phyloP scores from a whole-genome alignment of 208 protist genomes.

The Novymonas esmeraldas region DNA sequence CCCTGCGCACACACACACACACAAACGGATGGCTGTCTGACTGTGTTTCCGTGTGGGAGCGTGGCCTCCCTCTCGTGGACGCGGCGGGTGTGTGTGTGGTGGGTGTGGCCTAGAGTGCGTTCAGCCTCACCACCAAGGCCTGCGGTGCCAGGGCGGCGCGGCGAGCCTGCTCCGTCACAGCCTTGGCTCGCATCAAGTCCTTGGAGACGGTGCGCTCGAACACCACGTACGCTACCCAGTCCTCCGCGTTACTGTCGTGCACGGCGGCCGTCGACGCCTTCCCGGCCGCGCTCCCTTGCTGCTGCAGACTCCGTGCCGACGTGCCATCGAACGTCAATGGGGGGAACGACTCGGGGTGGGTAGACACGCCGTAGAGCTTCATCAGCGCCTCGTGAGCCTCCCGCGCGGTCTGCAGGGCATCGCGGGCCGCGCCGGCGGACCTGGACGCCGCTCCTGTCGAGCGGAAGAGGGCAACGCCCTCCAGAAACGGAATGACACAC shows the following conservation, averaged over 20 bases:
- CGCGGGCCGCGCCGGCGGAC: not conserved
- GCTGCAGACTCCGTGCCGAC: constrained; percentile 3
- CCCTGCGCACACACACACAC: no score
- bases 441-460: not conserved
- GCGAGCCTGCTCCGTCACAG: constrained; percentile 54
- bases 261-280: constrained; percentile 26
- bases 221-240: constrained; percentile 65
- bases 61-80: no score
- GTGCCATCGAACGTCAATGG: constrained; percentile 53
- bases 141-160: constrained; percentile 61
- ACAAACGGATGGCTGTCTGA: no score
- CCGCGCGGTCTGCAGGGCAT: constrained; percentile 41
- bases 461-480: constrained; percentile 52
- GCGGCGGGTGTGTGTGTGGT: no score
- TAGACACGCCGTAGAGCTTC: constrained; percentile 54
- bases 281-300: not conserved
- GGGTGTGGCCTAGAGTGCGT: constrained; percentile 26
- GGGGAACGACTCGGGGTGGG: constrained; percentile 39
- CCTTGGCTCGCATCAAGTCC: constrained; percentile 57
- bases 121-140: constrained; percentile 63
- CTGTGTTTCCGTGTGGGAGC: no score
- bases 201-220: constrained; percentile 79
- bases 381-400: constrained; percentile 63
- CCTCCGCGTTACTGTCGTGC: constrained; percentile 49
- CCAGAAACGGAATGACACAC: constrained; percentile 58